Evolutionary conservation across 2,329 filamentous ascomycete genomes (phyloP).

Genomic region (Aspergillus sp.): DNA sequence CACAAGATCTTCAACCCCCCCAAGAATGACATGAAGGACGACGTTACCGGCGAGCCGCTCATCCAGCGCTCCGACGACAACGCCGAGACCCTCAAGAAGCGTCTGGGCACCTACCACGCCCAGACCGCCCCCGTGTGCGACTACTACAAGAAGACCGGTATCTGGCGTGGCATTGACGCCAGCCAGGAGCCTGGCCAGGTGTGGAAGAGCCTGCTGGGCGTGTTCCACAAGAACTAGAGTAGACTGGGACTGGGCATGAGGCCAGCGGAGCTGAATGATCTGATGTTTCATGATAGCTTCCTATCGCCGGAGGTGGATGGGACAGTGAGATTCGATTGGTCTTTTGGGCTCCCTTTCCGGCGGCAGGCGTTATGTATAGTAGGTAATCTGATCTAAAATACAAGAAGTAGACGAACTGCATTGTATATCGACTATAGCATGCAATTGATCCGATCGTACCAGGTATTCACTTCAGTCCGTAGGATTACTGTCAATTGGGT

Average conservation of each 20-base stretch:
- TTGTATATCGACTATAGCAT: no score
- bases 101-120: conserved; percentile 85
- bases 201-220: conserved; percentile 85
- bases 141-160: conserved; percentile 96
- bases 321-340: not conserved
- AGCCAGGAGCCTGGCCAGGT: conserved; percentile 94
- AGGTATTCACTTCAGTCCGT: no score
- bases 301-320: not conserved
- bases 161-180: conserved; percentile 94
- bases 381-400: conserved; percentile 16
- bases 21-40: conserved; percentile 90
- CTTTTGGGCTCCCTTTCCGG: conserved; percentile 1
- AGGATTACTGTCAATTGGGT: no score
- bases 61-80: conserved; percentile 98
- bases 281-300: not conserved
- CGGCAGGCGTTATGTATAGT: conserved; percentile 32
- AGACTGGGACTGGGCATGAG: not conserved
- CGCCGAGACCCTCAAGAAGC: conserved; percentile 91
- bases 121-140: conserved; percentile 90
- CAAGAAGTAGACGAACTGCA: conserved; percentile 5
- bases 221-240: conserved; percentile 65
- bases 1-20: conserved; percentile 99
- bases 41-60: conserved; percentile 92
- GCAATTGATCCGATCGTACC: no score
- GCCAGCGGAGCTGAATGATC: not conserved